phyloP scores from a whole-genome alignment of 192 early-diverging fungal genomes.

The Coemansia sp. region DNA sequence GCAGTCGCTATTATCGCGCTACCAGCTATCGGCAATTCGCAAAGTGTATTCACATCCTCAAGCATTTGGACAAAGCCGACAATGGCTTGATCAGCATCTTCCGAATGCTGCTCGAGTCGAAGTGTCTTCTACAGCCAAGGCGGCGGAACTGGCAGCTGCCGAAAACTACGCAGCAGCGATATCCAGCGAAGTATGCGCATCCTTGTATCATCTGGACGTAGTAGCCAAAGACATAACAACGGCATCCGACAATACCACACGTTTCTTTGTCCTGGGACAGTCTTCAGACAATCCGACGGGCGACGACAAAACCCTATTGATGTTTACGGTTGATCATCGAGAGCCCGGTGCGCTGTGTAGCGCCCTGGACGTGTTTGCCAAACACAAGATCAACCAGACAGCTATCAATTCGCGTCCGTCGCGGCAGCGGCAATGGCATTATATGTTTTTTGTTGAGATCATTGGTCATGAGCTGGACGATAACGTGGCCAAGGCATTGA shows the following conservation, averaged over 20 bases:
- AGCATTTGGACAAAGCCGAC: conserved; percentile 78
- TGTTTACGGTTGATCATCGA: conserved; percentile 89
- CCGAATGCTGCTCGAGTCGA: conserved; percentile 69
- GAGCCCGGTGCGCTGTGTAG: conserved; percentile 84
- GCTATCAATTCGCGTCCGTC: conserved; percentile 91
- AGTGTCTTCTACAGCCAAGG: conserved; percentile 79
- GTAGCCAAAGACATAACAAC: conserved; percentile 79
- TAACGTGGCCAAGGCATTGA: conserved; percentile 63
- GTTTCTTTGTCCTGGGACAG: conserved; percentile 86
- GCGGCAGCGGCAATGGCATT: conserved; percentile 80
- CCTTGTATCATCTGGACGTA: conserved; percentile 76
- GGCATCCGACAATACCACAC: conserved; percentile 78
- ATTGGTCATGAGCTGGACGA: conserved; percentile 74
- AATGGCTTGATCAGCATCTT: conserved; percentile 70
- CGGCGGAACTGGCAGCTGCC: conserved; percentile 79
- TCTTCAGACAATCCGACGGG: conserved; percentile 63
- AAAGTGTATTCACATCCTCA: conserved; percentile 40
- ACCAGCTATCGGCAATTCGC: conserved; percentile 60
- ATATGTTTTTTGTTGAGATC: conserved; percentile 92
- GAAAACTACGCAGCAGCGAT: conserved; percentile 80
- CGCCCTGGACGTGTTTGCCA: conserved; percentile 79
- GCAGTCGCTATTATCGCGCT: conserved; percentile 76
- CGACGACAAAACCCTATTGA: conserved; percentile 75
- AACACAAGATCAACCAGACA: conserved; percentile 76
- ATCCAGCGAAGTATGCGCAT: conserved; percentile 73